Conservation (phyloP, 306 rosid genomes). For the Phaseolus lunatus region DNA sequence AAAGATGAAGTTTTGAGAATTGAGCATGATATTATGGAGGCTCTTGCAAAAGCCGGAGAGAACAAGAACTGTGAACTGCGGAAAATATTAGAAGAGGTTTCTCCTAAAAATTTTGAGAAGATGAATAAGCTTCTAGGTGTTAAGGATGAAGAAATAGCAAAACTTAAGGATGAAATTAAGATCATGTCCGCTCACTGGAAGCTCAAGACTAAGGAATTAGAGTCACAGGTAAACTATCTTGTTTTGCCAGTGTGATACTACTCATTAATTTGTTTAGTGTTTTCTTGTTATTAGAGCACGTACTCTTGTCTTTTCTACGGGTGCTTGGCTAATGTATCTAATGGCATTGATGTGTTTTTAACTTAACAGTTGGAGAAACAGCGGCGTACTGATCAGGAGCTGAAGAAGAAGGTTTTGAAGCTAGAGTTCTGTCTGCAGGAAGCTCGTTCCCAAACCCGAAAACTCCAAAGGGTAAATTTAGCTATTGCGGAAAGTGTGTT, state of each 20-base stretch:
- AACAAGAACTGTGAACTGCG: conserved; percentile 79
- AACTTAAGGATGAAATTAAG: conserved; percentile 81
- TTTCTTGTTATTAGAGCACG: background rate
- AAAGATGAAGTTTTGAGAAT: conserved; percentile 83
- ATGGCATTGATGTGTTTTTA: conserved; percentile 37
- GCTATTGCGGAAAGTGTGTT: background rate
- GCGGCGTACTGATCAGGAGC: conserved; percentile 88
- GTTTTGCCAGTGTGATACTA: background rate
- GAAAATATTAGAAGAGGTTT: conserved; percentile 81
- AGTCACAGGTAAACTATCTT: conserved; percentile 75
- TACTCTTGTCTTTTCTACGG: background rate
- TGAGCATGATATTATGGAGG: conserved; percentile 83
- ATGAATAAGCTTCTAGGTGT: conserved; percentile 70
- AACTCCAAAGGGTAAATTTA: conserved; percentile 86
- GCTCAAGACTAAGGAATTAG: conserved; percentile 90
- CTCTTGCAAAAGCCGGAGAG: conserved; percentile 68
- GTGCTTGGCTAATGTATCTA: conserved; percentile 35
- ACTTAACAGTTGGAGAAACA: conserved; percentile 91
- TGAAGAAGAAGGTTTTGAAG: conserved; percentile 90
- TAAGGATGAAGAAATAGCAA: conserved; percentile 83
- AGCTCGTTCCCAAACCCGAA: conserved; percentile 90
- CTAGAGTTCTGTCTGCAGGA: conserved; percentile 95
- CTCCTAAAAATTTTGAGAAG: conserved; percentile 83
- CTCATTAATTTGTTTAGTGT: conserved; percentile 6
- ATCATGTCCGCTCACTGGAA: conserved; percentile 89